Evolutionary conservation across 352 stramenopile genomes (phyloP), one percentile per base, ranked within the genome.

Genomic region (Phytophthora aleatoria): DNA sequence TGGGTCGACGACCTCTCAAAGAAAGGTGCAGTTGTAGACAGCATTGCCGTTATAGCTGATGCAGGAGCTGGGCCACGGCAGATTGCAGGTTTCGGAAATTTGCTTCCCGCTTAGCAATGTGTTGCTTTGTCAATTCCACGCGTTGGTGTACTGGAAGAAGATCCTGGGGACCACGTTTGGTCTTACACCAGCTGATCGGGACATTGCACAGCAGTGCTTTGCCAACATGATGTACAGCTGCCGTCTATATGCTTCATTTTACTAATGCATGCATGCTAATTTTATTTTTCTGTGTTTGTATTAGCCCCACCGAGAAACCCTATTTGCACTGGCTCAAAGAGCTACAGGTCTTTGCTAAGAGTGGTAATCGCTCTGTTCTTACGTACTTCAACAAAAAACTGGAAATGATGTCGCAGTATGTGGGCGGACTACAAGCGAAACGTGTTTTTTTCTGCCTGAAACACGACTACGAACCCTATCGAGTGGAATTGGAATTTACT

Each of bases 1-100:
- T 1, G 0, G 20, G 20, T 1, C 20, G 1, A 20, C 20, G 0
- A 20, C 20, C 20, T 20, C 20, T 1, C 20, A 20, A 20, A 20
- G 20, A 20, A 42, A 33, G 45, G 56, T 15, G 0, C 8, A 4
- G 16, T 64, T 11, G n/a, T 36, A 0, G 47, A 44, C 3, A 43
- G 6, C 28, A 54, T 57, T 20, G 38, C 36, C 15, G 38, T 51
- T 5, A n/a, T 64, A 26, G 27, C 35, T 36, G 56, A 64, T 26
- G 36, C 36, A 9, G 38, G 33, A 8, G 48, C 26, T 1, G 27
- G 24, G 2, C 45, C n/a, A 1, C 24, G 12, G 0, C 24, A 57
- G 28, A 57, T 64, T 26, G 47, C 38, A 4, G 20, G 42, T 20
- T 30, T 31, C 16, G 42, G 16, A 27, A 10, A 26, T 0, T 12